These are phyloP conservation scores for Brassica cretica DNA, from an alignment of 345 rosid species.

Conservation along the genomic window DNA sequence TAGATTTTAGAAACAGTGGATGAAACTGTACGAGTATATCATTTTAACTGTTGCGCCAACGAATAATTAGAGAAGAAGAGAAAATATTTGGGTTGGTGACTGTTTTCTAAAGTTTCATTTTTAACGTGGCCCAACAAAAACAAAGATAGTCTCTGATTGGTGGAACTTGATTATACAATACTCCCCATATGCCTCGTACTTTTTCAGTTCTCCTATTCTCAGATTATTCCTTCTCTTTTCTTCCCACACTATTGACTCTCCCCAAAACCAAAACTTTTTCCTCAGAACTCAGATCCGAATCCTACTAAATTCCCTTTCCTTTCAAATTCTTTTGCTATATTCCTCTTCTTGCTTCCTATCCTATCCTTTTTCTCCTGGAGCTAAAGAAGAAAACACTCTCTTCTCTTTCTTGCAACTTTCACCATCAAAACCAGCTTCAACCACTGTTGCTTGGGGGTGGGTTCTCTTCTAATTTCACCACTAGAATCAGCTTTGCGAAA, in stretches of 20 bases:
- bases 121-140: background rate
- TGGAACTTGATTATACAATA: background rate
- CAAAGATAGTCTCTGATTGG: background rate
- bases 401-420: conserved; percentile 14
- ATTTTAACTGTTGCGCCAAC: background rate
- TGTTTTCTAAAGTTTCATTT: background rate
- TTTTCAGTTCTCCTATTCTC: background rate
- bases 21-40: too few relatives aligned
- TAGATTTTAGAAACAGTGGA: too few relatives aligned
- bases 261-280: background rate
- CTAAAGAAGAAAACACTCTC: background rate
- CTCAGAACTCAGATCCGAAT: background rate
- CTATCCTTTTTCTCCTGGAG: too few relatives aligned
- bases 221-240: background rate
- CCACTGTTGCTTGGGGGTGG: conserved; percentile 9
- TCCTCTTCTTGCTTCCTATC: background rate
- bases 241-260: background rate
- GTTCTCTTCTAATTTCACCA: conserved; percentile 5
- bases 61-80: background rate
- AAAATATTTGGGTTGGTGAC: background rate
- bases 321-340: background rate
- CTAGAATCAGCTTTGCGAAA: background rate
- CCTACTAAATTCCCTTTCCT: background rate
- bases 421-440: conserved; percentile 30
- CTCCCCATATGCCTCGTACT: background rate